phyloP scores from a whole-genome alignment of 176 grass and related monocot genomes.

The Eragrostis nindensis region DNA sequence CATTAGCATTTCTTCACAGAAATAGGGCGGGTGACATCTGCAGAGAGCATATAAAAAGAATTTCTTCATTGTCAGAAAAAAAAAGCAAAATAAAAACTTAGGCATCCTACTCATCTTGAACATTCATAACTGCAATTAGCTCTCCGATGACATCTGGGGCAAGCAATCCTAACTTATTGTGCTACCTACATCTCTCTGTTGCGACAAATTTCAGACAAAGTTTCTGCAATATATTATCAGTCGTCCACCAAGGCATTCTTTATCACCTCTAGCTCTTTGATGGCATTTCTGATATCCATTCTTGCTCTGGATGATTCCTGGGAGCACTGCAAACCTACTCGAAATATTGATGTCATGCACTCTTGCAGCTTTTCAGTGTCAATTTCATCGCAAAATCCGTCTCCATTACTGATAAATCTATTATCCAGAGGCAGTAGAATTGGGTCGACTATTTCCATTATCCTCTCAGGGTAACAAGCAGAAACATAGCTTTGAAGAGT shows the following conservation, averaged over 20 bases:
- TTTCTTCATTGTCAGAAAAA: not conserved
- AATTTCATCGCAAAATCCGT: not conserved
- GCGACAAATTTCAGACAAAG: not conserved
- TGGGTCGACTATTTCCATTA: constrained; percentile 21
- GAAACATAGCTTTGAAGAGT: constrained; percentile 18
- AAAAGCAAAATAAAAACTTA: too few species aligned
- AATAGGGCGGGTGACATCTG: not conserved
- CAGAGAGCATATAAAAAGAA: not conserved
- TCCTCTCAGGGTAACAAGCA: constrained; percentile 18
- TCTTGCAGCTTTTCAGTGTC: constrained; percentile 17
- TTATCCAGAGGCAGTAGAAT: not conserved
- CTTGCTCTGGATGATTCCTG: constrained; percentile 17
- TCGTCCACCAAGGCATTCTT: not conserved
- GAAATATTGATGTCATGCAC: constrained; percentile 16
- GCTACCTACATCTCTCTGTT: not conserved
- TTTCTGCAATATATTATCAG: not conserved
- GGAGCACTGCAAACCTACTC: constrained; percentile 30
- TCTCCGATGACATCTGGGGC: not conserved
- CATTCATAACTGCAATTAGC: not conserved
- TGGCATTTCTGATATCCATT: constrained; percentile 20
- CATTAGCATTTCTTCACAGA: not conserved
- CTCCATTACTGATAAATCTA: not conserved
- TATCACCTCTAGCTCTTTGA: not conserved
- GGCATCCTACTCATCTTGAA: not conserved
- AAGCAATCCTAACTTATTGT: not conserved